Evolutionary conservation across 257 asterid species (phyloP).

Genomic region (Mentha longifolia): DNA sequence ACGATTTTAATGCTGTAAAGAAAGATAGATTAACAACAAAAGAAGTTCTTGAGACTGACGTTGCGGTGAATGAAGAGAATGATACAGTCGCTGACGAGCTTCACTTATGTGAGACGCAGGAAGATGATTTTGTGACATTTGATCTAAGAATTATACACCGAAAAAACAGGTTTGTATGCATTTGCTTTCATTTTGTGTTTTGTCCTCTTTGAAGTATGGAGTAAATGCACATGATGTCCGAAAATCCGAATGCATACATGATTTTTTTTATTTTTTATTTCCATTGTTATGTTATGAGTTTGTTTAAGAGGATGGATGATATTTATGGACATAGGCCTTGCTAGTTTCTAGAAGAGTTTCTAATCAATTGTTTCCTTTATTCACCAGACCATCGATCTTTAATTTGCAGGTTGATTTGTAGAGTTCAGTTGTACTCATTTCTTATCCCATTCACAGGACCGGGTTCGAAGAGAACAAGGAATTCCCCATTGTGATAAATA

Average conservation of each 20-base stretch:
- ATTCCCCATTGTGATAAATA: constrained; percentile 72
- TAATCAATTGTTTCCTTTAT: constrained; percentile 18
- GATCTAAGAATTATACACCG: constrained; percentile 80
- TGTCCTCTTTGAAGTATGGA: not conserved
- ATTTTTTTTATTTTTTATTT: not conserved
- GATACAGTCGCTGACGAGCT: constrained; percentile 55
- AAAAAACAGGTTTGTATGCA: constrained; percentile 73
- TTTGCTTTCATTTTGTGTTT: constrained; percentile 8
- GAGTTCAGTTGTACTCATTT: constrained; percentile 56
- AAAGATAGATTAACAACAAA: constrained; percentile 35
- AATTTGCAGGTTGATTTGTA: constrained; percentile 52
- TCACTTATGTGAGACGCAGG: constrained; percentile 49
- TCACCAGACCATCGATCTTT: constrained; percentile 1
- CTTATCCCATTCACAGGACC: constrained; percentile 75
- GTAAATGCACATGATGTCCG: no score
- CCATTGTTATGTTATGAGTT: not conserved
- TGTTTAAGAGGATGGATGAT: not conserved
- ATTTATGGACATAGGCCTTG: not conserved
- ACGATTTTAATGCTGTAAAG: constrained; percentile 22
- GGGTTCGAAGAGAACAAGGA: constrained; percentile 97
- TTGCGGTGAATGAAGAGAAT: constrained; percentile 50
- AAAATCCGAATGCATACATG: not conserved
- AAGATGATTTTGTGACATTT: constrained; percentile 79
- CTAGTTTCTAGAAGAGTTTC: constrained; percentile 4
- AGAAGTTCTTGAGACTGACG: constrained; percentile 45